Evolutionary conservation across 2,329 filamentous ascomycete species (phyloP), one percentile per base, ranked within the genome.

Genomic region (Penicillium hesseltinei): DNA sequence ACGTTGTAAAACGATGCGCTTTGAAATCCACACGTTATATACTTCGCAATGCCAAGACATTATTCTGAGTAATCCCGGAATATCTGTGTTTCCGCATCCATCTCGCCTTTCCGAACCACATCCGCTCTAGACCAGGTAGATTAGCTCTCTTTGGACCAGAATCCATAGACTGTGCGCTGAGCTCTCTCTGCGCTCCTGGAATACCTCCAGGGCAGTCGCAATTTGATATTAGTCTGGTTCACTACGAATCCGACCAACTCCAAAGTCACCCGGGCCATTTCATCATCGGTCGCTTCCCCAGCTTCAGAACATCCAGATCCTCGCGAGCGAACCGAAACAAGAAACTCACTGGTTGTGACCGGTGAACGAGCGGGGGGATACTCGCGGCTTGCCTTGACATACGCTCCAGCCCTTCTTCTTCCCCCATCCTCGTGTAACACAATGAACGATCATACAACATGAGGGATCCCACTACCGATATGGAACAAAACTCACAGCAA

Each of bases 401-500:
- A 31, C 7, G 43, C 59, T 53, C 48, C 58, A 51, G 52, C 52
- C 56, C 36, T 55, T 56, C 49, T 39, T 51, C 56, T 47, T 49
- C 46, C 19, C 58, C 44, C 42, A 54, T 44, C 51, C 47, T 59
- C 42, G 49, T 44, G 62, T 63, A 60, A 65, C 66, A 71, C 65
- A 49, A 76, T 73, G 73, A 72, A 54, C 61, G 55, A 60, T 59
- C 60, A 47, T 58, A 62, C 67, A 70, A 62, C 63, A 76, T 74
- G 72, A 75, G 68, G 66, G 70, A 73, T 61, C 71, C 72, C 27
- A 67, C 66, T 51, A 60, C 69, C 60, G 66, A 70, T 44, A 74
- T 75, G 70, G 72, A 75, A 60, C 62, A 68, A 60, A 66, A 62
- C 53, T 58, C 62, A 44, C 63, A 70, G 43, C 62, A 59, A 19